Evolutionary conservation across 352 stramenopile genomes (phyloP), one percentile per base, ranked within the genome.

Genomic region (Phytophthora fragariae): DNA sequence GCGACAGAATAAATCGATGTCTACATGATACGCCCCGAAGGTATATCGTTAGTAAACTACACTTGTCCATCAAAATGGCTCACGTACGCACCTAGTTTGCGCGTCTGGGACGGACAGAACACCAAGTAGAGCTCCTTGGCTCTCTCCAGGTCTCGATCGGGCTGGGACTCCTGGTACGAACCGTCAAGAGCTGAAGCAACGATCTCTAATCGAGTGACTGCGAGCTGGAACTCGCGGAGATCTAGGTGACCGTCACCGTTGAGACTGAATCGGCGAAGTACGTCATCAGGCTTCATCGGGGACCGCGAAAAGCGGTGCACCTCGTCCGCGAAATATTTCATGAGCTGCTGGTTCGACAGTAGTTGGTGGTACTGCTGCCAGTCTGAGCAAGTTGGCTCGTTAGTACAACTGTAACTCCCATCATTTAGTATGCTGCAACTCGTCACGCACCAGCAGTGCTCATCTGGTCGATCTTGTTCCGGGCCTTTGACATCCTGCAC

Each of bases 1-100:
- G 19, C 84, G 83, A 47, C 88, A 94, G 64, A 94, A 94, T 35
- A 92, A 72, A 57, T 92, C 88, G 15, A 94, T 92, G 29, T 93
- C 86, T 90, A n/a, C 8, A 53, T 27, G 24, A 27, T 27, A 27
- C 24, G 24, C 24, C 24, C 24, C 46, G 19, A n/a, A 57, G 4
- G 7, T 3, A 10, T 37, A 31, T 11, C 11, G 24, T 57, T n/a
- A 57, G 12, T 33, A 55, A 31, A 11, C 19, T 2, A 56, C 14
- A 56, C 7, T 33, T 35, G 9, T n/a, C 17, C 19, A 35, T 15
- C 7, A 29, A 5, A 5, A 11, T 19, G 5, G 12, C 17, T 21
- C 50, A 37, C 15, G 24, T 19, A 60, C 75, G 24, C 44, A 87
- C 82, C 80, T 49, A 95, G 74, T 62, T 93, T 95, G 33, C 79